phyloP scores from a whole-genome alignment of 108 stramenopile species.

The Cyclotella baltica region DNA sequence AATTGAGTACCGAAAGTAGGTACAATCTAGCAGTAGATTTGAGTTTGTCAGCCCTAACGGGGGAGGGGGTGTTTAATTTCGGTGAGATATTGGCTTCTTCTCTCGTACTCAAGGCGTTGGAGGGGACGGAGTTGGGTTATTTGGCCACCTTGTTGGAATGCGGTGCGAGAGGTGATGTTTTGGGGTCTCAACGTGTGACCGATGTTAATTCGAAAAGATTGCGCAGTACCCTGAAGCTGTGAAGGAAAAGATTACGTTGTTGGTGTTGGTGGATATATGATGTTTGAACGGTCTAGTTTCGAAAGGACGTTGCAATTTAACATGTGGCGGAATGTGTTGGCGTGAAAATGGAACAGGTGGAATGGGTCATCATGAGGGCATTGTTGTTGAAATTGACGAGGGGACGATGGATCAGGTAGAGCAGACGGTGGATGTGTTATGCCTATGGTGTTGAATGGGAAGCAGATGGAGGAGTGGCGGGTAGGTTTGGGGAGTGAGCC shows the following conservation, averaged over 20 bases:
- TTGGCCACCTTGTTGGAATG: slow-evolving; percentile 87
- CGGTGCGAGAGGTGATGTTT: slow-evolving; percentile 90
- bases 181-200: slow-evolving; percentile 71
- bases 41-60: slow-evolving; percentile 94
- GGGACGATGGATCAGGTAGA: slow-evolving; percentile 92
- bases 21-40: slow-evolving; percentile 89
- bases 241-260: slow-evolving; percentile 95
- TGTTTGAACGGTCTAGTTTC: slow-evolving; percentile 90
- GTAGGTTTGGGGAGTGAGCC: slow-evolving; percentile 89
- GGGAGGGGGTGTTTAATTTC: slow-evolving; percentile 97
- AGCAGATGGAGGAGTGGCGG: slow-evolving; percentile 77
- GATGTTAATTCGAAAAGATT: slow-evolving; percentile 67
- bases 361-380: slow-evolving; percentile 98
- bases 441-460: slow-evolving; percentile 91
- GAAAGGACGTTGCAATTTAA: slow-evolving; percentile 90
- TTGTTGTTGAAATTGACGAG: slow-evolving; percentile 92
- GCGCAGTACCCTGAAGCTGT: slow-evolving; percentile 86
- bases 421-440: slow-evolving; percentile 91
- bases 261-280: slow-evolving; percentile 94
- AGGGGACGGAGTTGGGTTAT: slow-evolving; percentile 66
- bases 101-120: slow-evolving; percentile 78
- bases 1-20: slow-evolving; percentile 40
- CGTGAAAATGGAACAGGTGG: slow-evolving; percentile 90
- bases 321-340: slow-evolving; percentile 87
- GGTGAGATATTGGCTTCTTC: slow-evolving; percentile 91